Conservation (phyloP, 2,329 filamentous ascomycete species). For the Penicillium nordicum region DNA sequence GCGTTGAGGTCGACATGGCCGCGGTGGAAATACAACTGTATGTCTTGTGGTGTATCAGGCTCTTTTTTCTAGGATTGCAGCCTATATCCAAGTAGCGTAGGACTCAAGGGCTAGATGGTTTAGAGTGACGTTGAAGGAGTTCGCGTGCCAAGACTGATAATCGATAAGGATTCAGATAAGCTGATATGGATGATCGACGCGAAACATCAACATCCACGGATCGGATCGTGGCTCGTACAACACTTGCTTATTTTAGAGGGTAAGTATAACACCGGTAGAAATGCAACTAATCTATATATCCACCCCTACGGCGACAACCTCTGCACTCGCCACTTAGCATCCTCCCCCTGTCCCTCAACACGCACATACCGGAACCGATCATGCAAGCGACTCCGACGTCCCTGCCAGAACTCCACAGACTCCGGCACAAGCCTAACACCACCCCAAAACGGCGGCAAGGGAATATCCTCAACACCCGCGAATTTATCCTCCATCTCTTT, state of each 20-base stretch:
- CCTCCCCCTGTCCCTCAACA: conserved; percentile 59
- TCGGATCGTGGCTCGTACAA: not conserved
- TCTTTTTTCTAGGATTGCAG: not conserved
- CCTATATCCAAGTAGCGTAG: conserved; percentile 5
- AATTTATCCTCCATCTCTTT: conserved; percentile 73
- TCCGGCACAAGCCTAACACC: conserved; percentile 82
- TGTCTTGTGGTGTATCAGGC: not conserved
- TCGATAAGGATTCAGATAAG: conserved; percentile 11
- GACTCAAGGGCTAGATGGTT: not conserved
- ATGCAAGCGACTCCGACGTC: conserved; percentile 81
- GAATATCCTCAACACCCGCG: conserved; percentile 71
- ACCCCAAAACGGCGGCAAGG: conserved; percentile 92
- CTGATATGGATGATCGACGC: conserved; percentile 10
- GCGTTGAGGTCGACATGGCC: conserved; percentile 5
- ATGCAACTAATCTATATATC: not conserved
- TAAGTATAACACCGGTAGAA: not conserved
- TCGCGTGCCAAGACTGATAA: conserved; percentile 15
- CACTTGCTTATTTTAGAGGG: not conserved
- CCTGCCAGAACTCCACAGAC: conserved; percentile 94
- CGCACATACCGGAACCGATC: conserved; percentile 86
- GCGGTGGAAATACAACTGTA: not conserved
- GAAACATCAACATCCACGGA: not conserved
- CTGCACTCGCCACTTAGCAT: conserved; percentile 38
- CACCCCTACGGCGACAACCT: conserved; percentile 37
- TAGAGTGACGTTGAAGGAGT: conserved; percentile 7